Base-by-base conservation (phyloP, 2,329 filamentous ascomycete species). In the Diaporthe eres region DNA sequence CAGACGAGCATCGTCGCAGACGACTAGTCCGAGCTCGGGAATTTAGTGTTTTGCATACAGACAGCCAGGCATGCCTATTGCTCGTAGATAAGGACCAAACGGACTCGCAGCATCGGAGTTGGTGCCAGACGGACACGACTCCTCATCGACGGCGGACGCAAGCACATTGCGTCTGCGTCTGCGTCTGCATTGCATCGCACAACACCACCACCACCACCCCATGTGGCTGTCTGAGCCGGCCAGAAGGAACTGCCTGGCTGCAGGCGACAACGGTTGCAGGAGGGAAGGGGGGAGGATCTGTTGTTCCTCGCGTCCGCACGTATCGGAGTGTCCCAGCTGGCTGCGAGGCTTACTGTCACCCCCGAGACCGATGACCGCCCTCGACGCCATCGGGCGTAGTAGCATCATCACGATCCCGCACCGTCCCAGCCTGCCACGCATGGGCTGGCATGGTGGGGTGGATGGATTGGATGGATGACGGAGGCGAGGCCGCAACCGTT, bases 321-420 rank as follows among this genome's bases (percentile, higher is more conserved):
- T 34, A 67, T 67, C 63, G 28, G 44, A 15, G 42, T 44, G 44
- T 51, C 17, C 63, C 42, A 37, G 44, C 10, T 68, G 44, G 63
- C 65, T 68, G 47, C 65, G 65, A 53, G 65, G 65, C 49, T 53
- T 53, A 22, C 65, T 68, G 65, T 68, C 47, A 68, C 17, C 65
- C 65, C 65, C 65, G 65, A 68, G 63, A 53, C 65, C 47, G 39
- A 68, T 34, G 49, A 53, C 31, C 65, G 63, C 63, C 47, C 28
- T 37, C 44, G 47, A 39, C 65, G 47, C 65, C 65, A 68, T 34
- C 65, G 31, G 31, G 65, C 47, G n/a, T 39, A 55, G 47, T 6
- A 68, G 31, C 47, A 53, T 22, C 65, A 25, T 53, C 34, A 68
- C 22, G 34, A 68, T 42, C 28, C 44, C 63, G 49, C n/a, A 31